Conservation (phyloP, 345 rosid genomes). For the Eucalyptus guilfoylei region DNA sequence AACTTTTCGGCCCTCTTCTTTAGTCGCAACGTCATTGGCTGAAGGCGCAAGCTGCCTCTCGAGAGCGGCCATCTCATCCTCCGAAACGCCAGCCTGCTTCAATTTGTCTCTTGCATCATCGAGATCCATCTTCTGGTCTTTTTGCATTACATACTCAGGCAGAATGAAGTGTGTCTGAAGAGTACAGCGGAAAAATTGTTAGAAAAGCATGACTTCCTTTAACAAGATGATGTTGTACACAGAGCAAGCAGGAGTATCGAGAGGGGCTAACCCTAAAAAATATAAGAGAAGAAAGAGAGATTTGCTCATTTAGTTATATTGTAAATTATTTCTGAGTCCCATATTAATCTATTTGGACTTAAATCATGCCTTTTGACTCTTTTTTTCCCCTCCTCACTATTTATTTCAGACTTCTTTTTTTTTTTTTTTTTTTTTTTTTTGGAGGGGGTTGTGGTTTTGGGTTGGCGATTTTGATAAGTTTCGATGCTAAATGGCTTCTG, state of each 20-base stretch:
- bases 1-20: slow-evolving; percentile 43
- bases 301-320: background rate
- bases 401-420: background rate
- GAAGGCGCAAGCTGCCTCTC: slow-evolving; percentile 72
- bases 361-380: background rate
- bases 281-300: background rate
- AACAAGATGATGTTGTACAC: background rate
- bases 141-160: slow-evolving; percentile 89
- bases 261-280: background rate
- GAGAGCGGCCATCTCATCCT: slow-evolving; percentile 91
- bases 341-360: background rate
- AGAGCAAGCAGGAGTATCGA: background rate
- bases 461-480: too few species aligned
- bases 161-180: slow-evolving; percentile 77
- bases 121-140: slow-evolving; percentile 58
- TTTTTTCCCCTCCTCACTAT: background rate
- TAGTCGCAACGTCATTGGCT: slow-evolving; percentile 9
- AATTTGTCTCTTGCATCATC: slow-evolving; percentile 88
- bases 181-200: background rate
- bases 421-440: background rate
- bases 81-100: slow-evolving; percentile 74
- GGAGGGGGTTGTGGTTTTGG: too few species aligned
- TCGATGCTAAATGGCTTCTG: background rate
- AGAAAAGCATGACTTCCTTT: background rate
- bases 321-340: background rate